Percentiles rank a stretch among this genome's conserved stretches.
phyloP scores from a whole-genome alignment of 1,284 basidiomycete species.

The Apiotrichum porosum region DNA sequence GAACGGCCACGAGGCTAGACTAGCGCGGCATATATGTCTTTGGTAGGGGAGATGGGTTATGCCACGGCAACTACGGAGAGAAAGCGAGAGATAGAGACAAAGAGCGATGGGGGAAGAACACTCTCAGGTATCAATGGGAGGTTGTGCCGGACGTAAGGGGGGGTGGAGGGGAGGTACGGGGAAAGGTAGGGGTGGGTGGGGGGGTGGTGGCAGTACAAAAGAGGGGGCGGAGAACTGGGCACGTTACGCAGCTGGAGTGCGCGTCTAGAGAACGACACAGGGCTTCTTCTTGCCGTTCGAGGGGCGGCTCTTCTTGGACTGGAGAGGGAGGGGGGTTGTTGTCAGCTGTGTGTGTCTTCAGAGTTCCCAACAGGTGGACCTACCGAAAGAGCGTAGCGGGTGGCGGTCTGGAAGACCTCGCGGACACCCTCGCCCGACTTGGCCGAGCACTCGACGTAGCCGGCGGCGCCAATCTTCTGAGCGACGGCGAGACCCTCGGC shows the following conservation, averaged over 20 bases:
- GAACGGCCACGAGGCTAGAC: no score
- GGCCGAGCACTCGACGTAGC: conserved; percentile 87
- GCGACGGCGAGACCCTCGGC: conserved; percentile 74
- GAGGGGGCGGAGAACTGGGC: conserved; percentile 7
- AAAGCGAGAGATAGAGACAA: not conserved
- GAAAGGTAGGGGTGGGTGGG: not conserved
- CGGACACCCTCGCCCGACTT: conserved; percentile 83
- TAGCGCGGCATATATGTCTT: no score
- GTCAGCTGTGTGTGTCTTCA: no score
- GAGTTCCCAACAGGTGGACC: no score
- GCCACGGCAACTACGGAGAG: no score
- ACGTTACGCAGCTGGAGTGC: conserved; percentile 1
- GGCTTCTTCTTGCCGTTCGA: conserved; percentile 31
- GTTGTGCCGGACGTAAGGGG: no score
- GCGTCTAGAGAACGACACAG: conserved; percentile 56
- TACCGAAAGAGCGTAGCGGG: conserved; percentile 62
- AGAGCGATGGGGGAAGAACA: no score
- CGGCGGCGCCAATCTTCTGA: conserved; percentile 80
- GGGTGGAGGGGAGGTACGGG: no score
- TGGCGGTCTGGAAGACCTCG: conserved; percentile 88
- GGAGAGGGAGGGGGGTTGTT: not conserved
- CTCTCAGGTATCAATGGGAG: no score
- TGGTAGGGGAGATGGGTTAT: no score
- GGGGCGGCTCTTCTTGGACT: conserved; percentile 12
- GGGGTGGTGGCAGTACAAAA: conserved; percentile 21